Evolutionary conservation across 202 grass and related monocot species (phyloP).

Genomic region (Elaeis oleifera): DNA sequence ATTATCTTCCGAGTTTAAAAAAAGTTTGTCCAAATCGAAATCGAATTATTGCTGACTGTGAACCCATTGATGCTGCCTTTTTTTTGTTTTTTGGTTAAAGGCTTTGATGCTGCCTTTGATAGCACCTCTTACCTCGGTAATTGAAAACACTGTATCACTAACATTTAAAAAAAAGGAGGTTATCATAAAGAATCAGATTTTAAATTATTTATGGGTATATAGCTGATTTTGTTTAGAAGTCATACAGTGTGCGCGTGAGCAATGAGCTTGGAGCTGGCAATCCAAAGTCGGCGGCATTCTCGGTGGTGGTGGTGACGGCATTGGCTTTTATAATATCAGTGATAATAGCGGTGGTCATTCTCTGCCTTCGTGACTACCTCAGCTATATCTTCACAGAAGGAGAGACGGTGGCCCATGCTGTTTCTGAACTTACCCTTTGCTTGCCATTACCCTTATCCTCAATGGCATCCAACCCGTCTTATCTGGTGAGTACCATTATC

Average conservation of each 20-base stretch:
- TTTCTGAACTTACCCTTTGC: conserved; percentile 63
- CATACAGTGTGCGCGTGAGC: conserved; percentile 64
- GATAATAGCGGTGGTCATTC: conserved; percentile 25
- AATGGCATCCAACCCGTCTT: conserved; percentile 70
- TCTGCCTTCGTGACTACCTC: conserved; percentile 60
- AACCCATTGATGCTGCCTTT: too few relatives aligned
- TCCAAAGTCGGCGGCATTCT: conserved; percentile 65
- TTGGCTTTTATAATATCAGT: conserved; percentile 47
- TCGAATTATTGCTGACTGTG: too few relatives aligned
- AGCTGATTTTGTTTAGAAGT: too few relatives aligned
- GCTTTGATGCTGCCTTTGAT: too few relatives aligned
- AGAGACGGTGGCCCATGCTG: conserved; percentile 45
- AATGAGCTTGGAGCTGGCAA: conserved; percentile 87
- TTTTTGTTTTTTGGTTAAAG: too few relatives aligned
- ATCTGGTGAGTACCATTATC: conserved; percentile 35
- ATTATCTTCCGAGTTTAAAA: too few relatives aligned
- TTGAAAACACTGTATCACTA: too few relatives aligned
- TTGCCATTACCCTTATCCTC: conserved; percentile 58
- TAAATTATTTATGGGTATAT: too few relatives aligned
- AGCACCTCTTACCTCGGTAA: too few relatives aligned
- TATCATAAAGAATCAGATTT: too few relatives aligned
- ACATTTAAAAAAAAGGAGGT: too few relatives aligned
- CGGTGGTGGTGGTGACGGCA: conserved; percentile 43
- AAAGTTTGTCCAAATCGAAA: too few relatives aligned
- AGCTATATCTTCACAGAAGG: conserved; percentile 77